phyloP scores from a whole-genome alignment of 2,329 filamentous ascomycete genomes.

The Canariomyces notabilis region DNA sequence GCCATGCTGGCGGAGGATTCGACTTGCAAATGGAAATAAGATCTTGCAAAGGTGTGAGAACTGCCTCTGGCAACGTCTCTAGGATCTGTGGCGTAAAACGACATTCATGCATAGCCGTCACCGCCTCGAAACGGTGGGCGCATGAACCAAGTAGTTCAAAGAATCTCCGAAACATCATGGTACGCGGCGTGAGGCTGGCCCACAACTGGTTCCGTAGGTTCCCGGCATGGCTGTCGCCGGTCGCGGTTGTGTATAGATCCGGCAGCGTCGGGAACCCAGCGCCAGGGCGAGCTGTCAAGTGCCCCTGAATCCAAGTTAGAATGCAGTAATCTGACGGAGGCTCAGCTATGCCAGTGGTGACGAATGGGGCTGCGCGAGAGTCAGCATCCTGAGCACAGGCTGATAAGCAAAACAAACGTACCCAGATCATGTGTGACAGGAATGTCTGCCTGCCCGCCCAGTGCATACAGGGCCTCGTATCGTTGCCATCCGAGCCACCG shows the following conservation, averaged over 20 bases:
- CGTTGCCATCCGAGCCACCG: constrained; percentile 71
- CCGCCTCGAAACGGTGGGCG: constrained; percentile 55
- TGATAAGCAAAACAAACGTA: constrained; percentile 22
- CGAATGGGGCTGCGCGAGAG: constrained; percentile 3
- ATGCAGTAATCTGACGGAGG: constrained; percentile 34
- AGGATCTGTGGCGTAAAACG: constrained; percentile 64
- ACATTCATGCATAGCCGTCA: constrained; percentile 68
- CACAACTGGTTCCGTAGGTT: constrained; percentile 37
- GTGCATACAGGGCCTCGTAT: constrained; percentile 45
- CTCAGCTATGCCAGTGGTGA: constrained; percentile 18
- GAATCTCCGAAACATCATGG: constrained; percentile 63
- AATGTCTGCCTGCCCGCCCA: constrained; percentile 48
- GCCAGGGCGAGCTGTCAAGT: constrained; percentile 36
- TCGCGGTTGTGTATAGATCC: constrained; percentile 41
- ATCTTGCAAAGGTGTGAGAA: constrained; percentile 77
- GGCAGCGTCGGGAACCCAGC: constrained; percentile 39
- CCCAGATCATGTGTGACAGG: constrained; percentile 37
- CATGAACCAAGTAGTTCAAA: constrained; percentile 53
- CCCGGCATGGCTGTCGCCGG: constrained; percentile 33
- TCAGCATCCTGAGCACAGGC: constrained; percentile 3
- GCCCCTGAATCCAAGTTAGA: constrained; percentile 50
- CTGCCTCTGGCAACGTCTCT: constrained; percentile 77
- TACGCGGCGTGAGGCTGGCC: constrained; percentile 56
- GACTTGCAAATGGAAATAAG: constrained; percentile 78
- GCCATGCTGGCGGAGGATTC: constrained; percentile 75